Conservation (phyloP, 75 land plant species). For the Chamaecyparis obtusa region DNA sequence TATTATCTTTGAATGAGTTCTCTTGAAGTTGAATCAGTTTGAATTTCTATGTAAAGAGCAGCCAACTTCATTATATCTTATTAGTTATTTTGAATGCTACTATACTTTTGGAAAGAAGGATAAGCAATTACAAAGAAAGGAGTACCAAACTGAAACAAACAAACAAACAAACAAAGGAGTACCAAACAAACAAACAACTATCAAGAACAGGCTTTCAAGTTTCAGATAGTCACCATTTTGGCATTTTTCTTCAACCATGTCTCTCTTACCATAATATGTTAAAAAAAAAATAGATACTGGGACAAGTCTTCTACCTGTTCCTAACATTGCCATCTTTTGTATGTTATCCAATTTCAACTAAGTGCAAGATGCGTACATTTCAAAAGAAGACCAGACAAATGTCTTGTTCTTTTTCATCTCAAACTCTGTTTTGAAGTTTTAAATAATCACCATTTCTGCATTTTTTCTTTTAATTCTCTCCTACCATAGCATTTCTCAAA, state of each 20-base stretch:
- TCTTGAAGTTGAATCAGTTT: not conserved
- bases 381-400: not conserved
- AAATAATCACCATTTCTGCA: not conserved
- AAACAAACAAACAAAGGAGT: not conserved
- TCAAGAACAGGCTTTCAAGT: not conserved
- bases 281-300: not conserved
- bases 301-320: not conserved
- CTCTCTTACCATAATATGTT: not conserved
- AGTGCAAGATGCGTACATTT: not conserved
- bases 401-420: not conserved
- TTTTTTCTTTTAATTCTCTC: not conserved
- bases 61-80: not conserved
- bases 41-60: not conserved
- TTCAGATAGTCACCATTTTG: constrained; percentile 1
- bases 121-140: not conserved
- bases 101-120: constrained; percentile 2
- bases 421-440: not conserved
- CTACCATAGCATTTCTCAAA: not conserved
- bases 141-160: not conserved
- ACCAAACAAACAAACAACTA: not conserved
- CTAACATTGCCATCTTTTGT: not conserved
- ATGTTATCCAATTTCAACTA: not conserved
- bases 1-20: not conserved
- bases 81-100: not conserved
- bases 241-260: not conserved